Percentiles rank a stretch among this genome's conserved stretches.
Evolutionary conservation across 768 basidiomycete genomes (phyloP).

Genomic region (Lentinula raphanica): DNA sequence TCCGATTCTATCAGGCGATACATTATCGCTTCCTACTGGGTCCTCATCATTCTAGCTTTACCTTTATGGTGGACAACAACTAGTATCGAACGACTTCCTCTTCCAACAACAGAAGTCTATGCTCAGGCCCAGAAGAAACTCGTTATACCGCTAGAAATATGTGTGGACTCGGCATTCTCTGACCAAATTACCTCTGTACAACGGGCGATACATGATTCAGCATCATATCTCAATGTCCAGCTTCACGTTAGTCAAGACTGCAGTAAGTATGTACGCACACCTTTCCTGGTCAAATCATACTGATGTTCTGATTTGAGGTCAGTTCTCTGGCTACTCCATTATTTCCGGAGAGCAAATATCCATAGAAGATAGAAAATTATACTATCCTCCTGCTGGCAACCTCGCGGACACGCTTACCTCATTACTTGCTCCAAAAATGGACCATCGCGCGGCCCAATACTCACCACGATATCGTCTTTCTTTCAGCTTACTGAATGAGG

Average conservation of each 20-base stretch:
- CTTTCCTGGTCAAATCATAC: not conserved
- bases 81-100: slow-evolving; percentile 74
- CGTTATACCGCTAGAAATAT: slow-evolving; percentile 17
- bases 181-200: not conserved
- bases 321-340: not conserved
- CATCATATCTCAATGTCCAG: not conserved
- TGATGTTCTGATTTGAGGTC: slow-evolving; percentile 6
- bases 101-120: slow-evolving; percentile 60
- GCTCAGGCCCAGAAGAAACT: slow-evolving; percentile 43
- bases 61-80: slow-evolving; percentile 96
- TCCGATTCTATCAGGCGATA: slow-evolving; percentile 41
- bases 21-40: slow-evolving; percentile 75
- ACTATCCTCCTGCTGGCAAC: slow-evolving; percentile 27
- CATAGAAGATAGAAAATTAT: slow-evolving; percentile 24
- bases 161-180: slow-evolving; percentile 11
- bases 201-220: not conserved
- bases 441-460: slow-evolving; percentile 63
- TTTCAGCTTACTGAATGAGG: slow-evolving; percentile 92
- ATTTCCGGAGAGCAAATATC: not conserved
- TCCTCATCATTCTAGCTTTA: slow-evolving; percentile 66
- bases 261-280: not conserved
- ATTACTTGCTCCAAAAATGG: slow-evolving; percentile 28
- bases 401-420: slow-evolving; percentile 30
- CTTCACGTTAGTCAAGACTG: not conserved
- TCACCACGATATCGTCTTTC: slow-evolving; percentile 78